Percentiles rank a stretch among this genome's conserved stretches.
These are phyloP conservation scores for Saturnispora dispora DNA, from an alignment of 805 yeast species.

Conservation along the genomic window DNA sequence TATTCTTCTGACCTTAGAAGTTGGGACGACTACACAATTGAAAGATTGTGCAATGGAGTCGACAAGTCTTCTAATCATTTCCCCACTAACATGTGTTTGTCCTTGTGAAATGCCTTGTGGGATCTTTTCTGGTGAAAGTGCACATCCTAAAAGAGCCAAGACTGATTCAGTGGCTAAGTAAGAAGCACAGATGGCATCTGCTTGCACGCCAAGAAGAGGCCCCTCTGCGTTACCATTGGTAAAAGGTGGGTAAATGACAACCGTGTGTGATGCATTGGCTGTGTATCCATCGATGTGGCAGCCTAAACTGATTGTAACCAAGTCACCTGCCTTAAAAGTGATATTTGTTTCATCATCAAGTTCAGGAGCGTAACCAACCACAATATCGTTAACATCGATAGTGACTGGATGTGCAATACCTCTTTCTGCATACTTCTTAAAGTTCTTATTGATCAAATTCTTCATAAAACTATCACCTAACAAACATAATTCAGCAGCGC, in stretches of 20 bases:
- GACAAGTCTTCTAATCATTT: conserved; percentile 61
- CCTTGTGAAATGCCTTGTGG: conserved; percentile 40
- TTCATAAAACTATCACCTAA: conserved; percentile 70
- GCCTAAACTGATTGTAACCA: conserved; percentile 77
- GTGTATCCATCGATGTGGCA: conserved; percentile 95
- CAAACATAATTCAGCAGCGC: conserved; percentile 67
- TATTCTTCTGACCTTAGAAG: conserved; percentile 83
- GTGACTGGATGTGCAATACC: conserved; percentile 92
- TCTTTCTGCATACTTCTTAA: conserved; percentile 66
- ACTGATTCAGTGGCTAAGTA: conserved; percentile 85
- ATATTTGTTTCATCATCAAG: conserved; percentile 53
- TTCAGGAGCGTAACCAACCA: conserved; percentile 81
- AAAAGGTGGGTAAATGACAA: conserved; percentile 72
- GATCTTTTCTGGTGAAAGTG: conserved; percentile 66
- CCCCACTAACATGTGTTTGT: conserved; percentile 47
- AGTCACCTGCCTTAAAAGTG: conserved; percentile 63
- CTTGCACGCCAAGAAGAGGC: conserved; percentile 75
- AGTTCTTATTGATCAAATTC: conserved; percentile 50
- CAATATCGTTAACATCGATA: conserved; percentile 73
- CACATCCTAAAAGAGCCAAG: conserved; percentile 62
- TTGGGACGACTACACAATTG: conserved; percentile 83
- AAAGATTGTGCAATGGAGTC: conserved; percentile 81
- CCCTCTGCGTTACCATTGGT: conserved; percentile 45
- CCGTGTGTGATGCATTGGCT: conserved; percentile 74
- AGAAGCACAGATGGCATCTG: conserved; percentile 85